phyloP scores from a whole-genome alignment of 2,329 filamentous ascomycete genomes.

The Didymella segeticola region DNA sequence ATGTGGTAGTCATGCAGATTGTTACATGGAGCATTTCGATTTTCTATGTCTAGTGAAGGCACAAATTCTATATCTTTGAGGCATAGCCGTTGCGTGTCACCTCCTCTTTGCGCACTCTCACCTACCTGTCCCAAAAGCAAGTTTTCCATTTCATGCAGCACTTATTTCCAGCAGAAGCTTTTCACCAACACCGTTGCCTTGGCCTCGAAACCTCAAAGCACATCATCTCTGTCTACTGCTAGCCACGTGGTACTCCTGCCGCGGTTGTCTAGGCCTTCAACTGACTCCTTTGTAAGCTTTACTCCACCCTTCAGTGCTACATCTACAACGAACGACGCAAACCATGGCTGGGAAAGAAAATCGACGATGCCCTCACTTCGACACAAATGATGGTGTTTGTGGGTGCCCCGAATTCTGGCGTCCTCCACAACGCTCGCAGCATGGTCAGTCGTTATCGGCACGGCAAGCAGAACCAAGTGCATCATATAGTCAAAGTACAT shows the following conservation, averaged over 20 bases:
- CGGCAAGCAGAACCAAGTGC: neutral
- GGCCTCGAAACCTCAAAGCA: neutral
- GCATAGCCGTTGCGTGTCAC: neutral
- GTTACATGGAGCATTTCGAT: neutral
- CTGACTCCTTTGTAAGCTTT: neutral
- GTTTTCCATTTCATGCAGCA: neutral
- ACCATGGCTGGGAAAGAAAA: slow-evolving; percentile 5
- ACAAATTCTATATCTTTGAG: neutral
- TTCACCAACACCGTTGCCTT: neutral
- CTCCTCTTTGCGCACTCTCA: neutral
- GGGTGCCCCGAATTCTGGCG: slow-evolving; percentile 37
- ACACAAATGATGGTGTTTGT: slow-evolving; percentile 31
- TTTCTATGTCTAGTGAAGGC: neutral
- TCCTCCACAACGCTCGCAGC: neutral
- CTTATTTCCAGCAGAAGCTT: neutral
- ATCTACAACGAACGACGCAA: neutral
- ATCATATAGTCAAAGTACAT: neutral
- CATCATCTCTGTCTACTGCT: neutral
- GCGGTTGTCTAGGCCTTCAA: neutral
- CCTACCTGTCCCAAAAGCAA: neutral
- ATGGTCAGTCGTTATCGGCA: neutral
- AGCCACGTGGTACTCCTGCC: neutral
- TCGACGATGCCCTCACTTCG: slow-evolving; percentile 15
- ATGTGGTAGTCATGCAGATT: slow-evolving; percentile 22
- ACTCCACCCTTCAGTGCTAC: neutral